phyloP scores from a whole-genome alignment of 352 stramenopile genomes.

The Globisporangium spiculum region DNA sequence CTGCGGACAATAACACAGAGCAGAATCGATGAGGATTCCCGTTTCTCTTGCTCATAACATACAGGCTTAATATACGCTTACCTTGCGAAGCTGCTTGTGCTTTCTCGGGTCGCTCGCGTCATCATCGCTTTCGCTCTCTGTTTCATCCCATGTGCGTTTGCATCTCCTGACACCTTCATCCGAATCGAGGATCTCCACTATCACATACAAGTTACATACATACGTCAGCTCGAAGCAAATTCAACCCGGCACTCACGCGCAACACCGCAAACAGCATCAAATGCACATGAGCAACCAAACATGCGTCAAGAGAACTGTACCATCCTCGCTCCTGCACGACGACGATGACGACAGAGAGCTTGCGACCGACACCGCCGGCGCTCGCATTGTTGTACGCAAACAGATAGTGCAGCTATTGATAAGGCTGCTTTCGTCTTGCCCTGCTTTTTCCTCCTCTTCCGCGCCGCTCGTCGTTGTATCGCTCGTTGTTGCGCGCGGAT shows the following conservation, averaged over 20 bases:
- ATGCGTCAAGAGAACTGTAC: background rate
- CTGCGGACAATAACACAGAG: background rate
- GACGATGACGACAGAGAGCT: background rate
- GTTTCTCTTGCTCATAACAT: background rate
- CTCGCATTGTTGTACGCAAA: background rate
- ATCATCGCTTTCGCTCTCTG: background rate
- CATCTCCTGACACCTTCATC: background rate
- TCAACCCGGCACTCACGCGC: background rate
- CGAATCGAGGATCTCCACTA: background rate
- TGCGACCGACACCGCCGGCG: background rate
- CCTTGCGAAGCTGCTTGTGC: constrained; percentile 8
- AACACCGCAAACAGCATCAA: background rate
- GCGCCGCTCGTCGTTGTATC: background rate
- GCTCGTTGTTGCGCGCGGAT: constrained; percentile 3
- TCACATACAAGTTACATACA: no score
- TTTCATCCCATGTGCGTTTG: background rate
- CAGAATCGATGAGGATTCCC: background rate
- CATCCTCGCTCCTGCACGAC: background rate
- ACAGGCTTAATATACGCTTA: background rate
- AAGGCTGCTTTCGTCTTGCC: background rate
- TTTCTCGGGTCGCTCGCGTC: constrained; percentile 7
- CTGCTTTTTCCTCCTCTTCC: background rate
- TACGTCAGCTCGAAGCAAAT: background rate
- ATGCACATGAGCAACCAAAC: background rate
- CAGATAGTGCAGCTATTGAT: background rate